Percentiles rank a stretch among this genome's conserved stretches.
phyloP scores from a whole-genome alignment of 148 eudicot species.

The Fagopyrum tataricum region DNA sequence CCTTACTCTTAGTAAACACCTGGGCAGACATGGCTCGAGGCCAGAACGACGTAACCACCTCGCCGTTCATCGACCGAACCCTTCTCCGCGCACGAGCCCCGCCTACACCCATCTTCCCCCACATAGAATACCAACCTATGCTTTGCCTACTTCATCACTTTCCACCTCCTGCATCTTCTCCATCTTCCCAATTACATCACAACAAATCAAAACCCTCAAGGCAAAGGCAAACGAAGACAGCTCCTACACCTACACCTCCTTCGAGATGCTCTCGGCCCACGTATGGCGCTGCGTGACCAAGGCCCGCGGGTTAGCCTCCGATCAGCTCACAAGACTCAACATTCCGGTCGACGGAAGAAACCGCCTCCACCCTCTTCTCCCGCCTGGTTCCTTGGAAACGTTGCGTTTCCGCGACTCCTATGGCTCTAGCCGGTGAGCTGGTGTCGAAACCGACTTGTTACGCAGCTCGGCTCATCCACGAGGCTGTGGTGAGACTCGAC shows the following conservation, averaged over 20 bases:
- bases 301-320: constrained; percentile 3
- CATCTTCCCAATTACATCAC: background rate
- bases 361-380: constrained; percentile 13
- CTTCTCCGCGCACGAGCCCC: constrained; percentile 22
- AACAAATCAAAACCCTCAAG: constrained; percentile 11
- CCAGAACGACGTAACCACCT: background rate
- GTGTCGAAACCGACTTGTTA: constrained; percentile 12
- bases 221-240: constrained; percentile 1
- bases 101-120: constrained; percentile 20
- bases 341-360: constrained; percentile 17
- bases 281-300: constrained; percentile 2
- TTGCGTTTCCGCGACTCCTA: constrained; percentile 2
- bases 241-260: constrained; percentile 6
- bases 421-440: constrained; percentile 18
- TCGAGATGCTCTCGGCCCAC: constrained; percentile 10
- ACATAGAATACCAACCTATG: constrained; percentile 22
- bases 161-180: background rate
- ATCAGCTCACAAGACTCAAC: constrained; percentile 17
- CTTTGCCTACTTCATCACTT: background rate
- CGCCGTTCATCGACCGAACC: constrained; percentile 19
- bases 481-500: constrained; percentile 15
- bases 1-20: constrained; percentile 3
- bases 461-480: constrained; percentile 15
- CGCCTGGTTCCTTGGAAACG: constrained; percentile 19
- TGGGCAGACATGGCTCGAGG: constrained; percentile 26